Base-by-base conservation (phyloP, 1,139 yeast genomes). In the Hyphopichia burtonii region DNA sequence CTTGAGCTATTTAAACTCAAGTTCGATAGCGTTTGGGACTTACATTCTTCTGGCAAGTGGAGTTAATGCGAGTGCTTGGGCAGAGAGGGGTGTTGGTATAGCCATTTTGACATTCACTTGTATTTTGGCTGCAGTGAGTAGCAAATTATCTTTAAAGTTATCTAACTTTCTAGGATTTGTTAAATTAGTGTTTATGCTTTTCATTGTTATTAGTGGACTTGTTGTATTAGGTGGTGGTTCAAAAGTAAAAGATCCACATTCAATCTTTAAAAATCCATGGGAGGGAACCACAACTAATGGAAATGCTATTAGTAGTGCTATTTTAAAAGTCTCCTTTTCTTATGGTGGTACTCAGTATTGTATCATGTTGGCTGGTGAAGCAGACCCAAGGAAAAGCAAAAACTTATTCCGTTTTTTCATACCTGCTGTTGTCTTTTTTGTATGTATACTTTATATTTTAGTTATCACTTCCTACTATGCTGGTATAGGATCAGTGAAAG, bases 201-300 rank as follows among this genome's bases (percentile, higher is more conserved):
- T 73, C 48, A 64, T 71, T 28, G 55, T 58, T 4, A 51, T 68
- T 37, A 52, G 66, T 12, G 74, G 74, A 6, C 56, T 65, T 45
- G 74, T 68, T 12, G 71, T 68, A 7, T 58, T 73, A 17, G 70
- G 67, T 11, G 75, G 75, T 9, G 57, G 59, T 22, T 69, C 76
- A 2, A 55, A 53, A 30, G 66, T 65, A 25, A 46, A 60, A 19
- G 54, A 70, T 36, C 66, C 71, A 7, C 56, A 54, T n/a, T 49
- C 48, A 1, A 58, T 63, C 22, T 72, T 72, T 50, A 49, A 56
- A 7, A 57, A 73, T 47, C 60, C 71, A 1, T 65, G 71, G 71
- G 53, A 59, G 32, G 77, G 76, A 1, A 61, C 76, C 2, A 68
- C 74, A 2, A 58, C 63, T 0, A 60, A 64, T 44, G 74, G 76